phyloP scores from a whole-genome alignment of 2,329 filamentous ascomycete genomes.

The Aspergillus bombycis region DNA sequence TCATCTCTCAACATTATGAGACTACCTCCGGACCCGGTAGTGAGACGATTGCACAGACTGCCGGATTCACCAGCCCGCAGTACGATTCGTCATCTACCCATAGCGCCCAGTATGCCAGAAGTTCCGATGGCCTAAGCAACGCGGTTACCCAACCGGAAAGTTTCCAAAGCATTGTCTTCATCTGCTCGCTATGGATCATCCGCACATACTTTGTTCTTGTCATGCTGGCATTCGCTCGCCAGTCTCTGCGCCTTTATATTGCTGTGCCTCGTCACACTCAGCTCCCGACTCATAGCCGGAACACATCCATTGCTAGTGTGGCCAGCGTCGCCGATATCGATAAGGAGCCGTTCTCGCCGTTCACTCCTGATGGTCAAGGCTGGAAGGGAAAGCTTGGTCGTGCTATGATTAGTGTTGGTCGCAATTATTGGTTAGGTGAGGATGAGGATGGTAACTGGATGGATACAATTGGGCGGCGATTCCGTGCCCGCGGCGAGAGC shows the following conservation, averaged over 20 bases:
- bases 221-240: constrained; percentile 79
- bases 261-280: constrained; percentile 45
- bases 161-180: constrained; percentile 76
- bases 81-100: constrained; percentile 63
- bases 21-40: constrained; percentile 54
- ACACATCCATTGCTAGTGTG: constrained; percentile 51
- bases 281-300: constrained; percentile 46
- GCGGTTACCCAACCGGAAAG: constrained; percentile 67
- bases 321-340: constrained; percentile 50
- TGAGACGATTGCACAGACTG: constrained; percentile 62
- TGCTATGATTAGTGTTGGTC: constrained; percentile 72
- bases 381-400: constrained; percentile 80
- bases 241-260: constrained; percentile 68
- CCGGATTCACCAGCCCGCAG: constrained; percentile 67
- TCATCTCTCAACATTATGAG: constrained; percentile 63
- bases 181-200: constrained; percentile 72
- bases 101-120: constrained; percentile 39
- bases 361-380: constrained; percentile 74
- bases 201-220: constrained; percentile 83
- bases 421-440: constrained; percentile 77
- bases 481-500: constrained; percentile 53
- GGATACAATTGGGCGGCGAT: constrained; percentile 63
- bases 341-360: constrained; percentile 70
- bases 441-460: constrained; percentile 69
- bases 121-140: constrained; percentile 59